These are phyloP conservation scores for Proliferodiscus dingleyae DNA, from an alignment of 2,329 filamentous ascomycete species.

Conservation along the genomic window DNA sequence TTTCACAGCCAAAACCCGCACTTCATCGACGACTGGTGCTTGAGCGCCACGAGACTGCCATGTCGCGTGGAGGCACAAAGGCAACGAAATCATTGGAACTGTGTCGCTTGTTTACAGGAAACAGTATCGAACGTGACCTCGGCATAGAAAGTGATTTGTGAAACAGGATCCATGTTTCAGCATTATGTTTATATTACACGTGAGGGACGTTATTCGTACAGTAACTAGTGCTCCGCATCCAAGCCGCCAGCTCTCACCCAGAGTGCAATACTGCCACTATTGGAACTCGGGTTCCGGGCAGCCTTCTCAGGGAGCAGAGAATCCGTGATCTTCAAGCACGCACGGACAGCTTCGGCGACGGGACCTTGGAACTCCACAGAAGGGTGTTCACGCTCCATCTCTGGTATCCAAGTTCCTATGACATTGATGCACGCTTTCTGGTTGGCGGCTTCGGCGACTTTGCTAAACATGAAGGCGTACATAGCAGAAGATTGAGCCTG, in stretches of 20 bases:
- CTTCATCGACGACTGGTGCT: too few relatives aligned
- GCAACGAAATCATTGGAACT: too few relatives aligned
- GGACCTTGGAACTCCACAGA: conserved; percentile 40
- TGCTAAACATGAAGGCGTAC: conserved; percentile 50
- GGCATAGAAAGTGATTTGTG: too few relatives aligned
- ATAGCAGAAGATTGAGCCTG: conserved; percentile 45
- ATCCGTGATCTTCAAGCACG: conserved; percentile 52
- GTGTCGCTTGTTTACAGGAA: too few relatives aligned
- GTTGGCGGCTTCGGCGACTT: conserved; percentile 42
- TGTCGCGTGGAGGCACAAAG: too few relatives aligned
- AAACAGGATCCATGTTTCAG: too few relatives aligned
- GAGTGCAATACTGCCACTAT: conserved; percentile 7
- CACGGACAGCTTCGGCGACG: conserved; percentile 45
- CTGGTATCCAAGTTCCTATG: conserved; percentile 50
- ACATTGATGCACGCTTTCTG: conserved; percentile 41
- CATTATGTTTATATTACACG: too few relatives aligned
- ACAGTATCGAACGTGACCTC: too few relatives aligned
- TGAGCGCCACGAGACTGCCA: too few relatives aligned
- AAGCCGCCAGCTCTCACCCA: background rate
- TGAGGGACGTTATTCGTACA: background rate
- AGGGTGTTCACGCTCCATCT: conserved; percentile 53
- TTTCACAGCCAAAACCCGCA: too few relatives aligned
- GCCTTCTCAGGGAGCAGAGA: conserved; percentile 31
- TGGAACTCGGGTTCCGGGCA: conserved; percentile 5
- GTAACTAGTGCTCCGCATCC: background rate